Percentiles rank a stretch among this genome's conserved stretches.
Evolutionary conservation across 768 basidiomycete species (phyloP).

Genomic region (Pulveroboletus ravenelii): DNA sequence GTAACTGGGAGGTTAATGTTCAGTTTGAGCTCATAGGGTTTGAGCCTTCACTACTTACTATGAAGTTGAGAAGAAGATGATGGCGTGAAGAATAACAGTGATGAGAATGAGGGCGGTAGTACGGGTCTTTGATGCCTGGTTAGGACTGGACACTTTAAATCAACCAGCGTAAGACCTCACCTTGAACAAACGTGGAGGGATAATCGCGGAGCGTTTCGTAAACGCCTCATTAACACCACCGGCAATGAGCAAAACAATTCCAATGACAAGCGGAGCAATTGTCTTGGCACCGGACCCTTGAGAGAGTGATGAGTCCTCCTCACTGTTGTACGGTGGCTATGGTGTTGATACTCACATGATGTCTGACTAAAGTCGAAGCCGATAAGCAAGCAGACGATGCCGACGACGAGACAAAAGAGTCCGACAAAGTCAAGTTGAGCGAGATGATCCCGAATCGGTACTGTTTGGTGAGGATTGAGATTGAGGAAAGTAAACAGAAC

Average conservation of each 20-base stretch:
- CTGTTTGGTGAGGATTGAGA: conserved; percentile 67
- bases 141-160: not conserved
- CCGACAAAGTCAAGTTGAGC: conserved; percentile 70
- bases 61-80: conserved; percentile 51
- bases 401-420: conserved; percentile 54
- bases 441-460: conserved; percentile 53
- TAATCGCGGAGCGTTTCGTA: conserved; percentile 63
- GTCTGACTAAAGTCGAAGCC: conserved; percentile 71
- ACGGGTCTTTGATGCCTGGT: conserved; percentile 47
- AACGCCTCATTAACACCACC: conserved; percentile 54
- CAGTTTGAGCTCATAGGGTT: not conserved
- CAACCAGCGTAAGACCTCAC: conserved; percentile 28
- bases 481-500: conserved; percentile 73
- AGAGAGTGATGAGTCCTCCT: no score
- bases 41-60: conserved; percentile 17
- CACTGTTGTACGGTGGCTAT: not conserved
- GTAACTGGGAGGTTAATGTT: conserved; percentile 34
- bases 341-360: conserved; percentile 44
- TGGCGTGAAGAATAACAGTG: conserved; percentile 56
- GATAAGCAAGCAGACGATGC: conserved; percentile 63
- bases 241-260: conserved; percentile 46
- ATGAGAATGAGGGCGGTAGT: conserved; percentile 63
- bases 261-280: conserved; percentile 58
- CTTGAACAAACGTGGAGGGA: conserved; percentile 73
- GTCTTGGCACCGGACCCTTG: conserved; percentile 58